These are phyloP conservation scores for Sanghuangporus baumii DNA, from an alignment of 1,284 basidiomycete species.

Conservation along the genomic window DNA sequence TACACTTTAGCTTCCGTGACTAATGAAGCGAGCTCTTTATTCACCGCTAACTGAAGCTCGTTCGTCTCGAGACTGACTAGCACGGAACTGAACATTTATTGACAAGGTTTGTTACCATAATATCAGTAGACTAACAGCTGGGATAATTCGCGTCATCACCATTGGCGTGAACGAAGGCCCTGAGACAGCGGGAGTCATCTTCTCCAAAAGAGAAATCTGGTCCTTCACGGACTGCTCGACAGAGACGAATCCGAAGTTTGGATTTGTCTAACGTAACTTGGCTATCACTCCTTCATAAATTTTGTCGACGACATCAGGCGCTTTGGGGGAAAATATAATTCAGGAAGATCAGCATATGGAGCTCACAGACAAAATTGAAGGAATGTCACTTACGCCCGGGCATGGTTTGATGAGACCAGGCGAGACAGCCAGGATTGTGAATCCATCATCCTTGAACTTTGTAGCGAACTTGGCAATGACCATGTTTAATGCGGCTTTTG, in stretches of 20 bases:
- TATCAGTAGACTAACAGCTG: background rate
- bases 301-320: background rate
- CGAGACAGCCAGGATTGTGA: conserved; percentile 20
- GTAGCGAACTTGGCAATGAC: conserved; percentile 21
- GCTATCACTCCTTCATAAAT: background rate
- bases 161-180: conserved; percentile 1
- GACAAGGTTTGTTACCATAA: background rate
- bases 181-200: background rate
- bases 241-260: conserved; percentile 5
- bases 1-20: too few species aligned
- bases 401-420: conserved; percentile 24
- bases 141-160: background rate
- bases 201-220: conserved; percentile 6
- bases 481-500: conserved; percentile 25
- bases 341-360: background rate
- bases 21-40: too few species aligned
- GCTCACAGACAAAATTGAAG: background rate
- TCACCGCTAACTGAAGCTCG: too few species aligned
- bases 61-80: background rate
- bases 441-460: conserved; percentile 20
- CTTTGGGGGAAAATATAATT: background rate
- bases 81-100: background rate
- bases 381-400: background rate
- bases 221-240: conserved; percentile 4
- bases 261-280: background rate